Conservation (phyloP, 192 early-diverging fungal species). For the Coemansia sp. region DNA sequence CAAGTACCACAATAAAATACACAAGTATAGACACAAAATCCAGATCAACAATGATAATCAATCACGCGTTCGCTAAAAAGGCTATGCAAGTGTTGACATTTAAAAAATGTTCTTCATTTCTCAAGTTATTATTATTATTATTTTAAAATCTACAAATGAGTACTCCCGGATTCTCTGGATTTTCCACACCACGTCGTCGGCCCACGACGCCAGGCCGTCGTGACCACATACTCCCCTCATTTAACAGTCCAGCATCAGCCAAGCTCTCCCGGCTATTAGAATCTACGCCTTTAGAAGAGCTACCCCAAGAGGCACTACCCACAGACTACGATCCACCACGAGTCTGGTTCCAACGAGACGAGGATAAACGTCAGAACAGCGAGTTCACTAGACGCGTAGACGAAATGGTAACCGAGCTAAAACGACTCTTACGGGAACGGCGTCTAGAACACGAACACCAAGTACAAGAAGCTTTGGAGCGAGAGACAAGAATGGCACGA, state of each 20-base stretch:
- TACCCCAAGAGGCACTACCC: conserved; percentile 31
- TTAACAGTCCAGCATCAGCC: conserved; percentile 49
- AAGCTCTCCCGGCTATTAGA: conserved; percentile 43
- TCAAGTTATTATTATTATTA: too few species aligned
- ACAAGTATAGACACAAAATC: too few species aligned
- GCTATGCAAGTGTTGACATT: too few species aligned
- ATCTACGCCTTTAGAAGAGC: conserved; percentile 33
- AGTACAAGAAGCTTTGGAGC: conserved; percentile 25
- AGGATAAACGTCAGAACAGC: conserved; percentile 46
- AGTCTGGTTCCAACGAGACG: conserved; percentile 53
- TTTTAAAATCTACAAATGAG: conserved; percentile 18
- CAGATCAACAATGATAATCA: neutral
- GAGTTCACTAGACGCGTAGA: conserved; percentile 49
- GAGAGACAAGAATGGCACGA: conserved; percentile 33
- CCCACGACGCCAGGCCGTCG: conserved; percentile 52
- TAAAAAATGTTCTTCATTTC: too few species aligned
- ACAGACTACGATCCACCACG: conserved; percentile 56
- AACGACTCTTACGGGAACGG: conserved; percentile 46
- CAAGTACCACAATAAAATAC: too few species aligned
- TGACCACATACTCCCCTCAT: conserved; percentile 44
- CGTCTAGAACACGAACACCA: conserved; percentile 18
- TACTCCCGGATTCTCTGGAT: conserved; percentile 31
- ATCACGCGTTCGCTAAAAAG: neutral
- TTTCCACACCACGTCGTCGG: conserved; percentile 49
- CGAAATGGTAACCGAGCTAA: conserved; percentile 52